Evolutionary conservation across 2,329 filamentous ascomycete genomes (phyloP).

Genomic region (Corynespora cassiicola): DNA sequence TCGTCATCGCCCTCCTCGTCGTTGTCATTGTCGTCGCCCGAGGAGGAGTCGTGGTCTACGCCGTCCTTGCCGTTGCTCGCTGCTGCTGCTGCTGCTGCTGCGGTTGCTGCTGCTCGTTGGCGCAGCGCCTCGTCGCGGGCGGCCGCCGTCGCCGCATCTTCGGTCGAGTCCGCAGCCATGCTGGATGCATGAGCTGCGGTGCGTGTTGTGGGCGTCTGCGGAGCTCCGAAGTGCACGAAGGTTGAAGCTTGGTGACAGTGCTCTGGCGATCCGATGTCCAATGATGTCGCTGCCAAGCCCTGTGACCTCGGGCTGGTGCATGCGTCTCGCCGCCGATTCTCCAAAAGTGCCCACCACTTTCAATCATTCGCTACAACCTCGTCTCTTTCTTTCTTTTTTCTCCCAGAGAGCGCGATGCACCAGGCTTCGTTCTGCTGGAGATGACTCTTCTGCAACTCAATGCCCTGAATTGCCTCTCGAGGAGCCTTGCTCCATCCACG

Average conservation of each 20-base stretch:
- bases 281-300: conserved; percentile 37
- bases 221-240: conserved; percentile 24
- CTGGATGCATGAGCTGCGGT: conserved; percentile 46
- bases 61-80: conserved; percentile 27
- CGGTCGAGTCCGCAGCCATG: conserved; percentile 48
- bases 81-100: too few species aligned
- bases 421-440: conserved; percentile 17
- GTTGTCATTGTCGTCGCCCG: conserved; percentile 58
- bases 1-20: conserved; percentile 91
- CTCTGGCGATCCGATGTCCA: conserved; percentile 25
- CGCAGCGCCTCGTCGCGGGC: conserved; percentile 55
- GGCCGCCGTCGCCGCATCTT: conserved; percentile 46
- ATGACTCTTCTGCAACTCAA: conserved; percentile 31
- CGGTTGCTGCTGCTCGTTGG: conserved; percentile 15
- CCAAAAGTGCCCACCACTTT: too few species aligned
- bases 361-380: conserved; percentile 1
- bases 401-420: conserved; percentile 22
- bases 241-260: conserved; percentile 30
- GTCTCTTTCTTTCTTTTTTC: not conserved
- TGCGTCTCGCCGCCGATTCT: conserved; percentile 1
- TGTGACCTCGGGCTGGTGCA: conserved; percentile 13
- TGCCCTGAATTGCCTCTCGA: conserved; percentile 28
- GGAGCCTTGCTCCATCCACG: conserved; percentile 23
- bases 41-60: conserved; percentile 34
- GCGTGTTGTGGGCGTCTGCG: conserved; percentile 22